These are phyloP conservation scores for Leishmania lainsoni DNA, from an alignment of 208 protist species.

Conservation along the genomic window DNA sequence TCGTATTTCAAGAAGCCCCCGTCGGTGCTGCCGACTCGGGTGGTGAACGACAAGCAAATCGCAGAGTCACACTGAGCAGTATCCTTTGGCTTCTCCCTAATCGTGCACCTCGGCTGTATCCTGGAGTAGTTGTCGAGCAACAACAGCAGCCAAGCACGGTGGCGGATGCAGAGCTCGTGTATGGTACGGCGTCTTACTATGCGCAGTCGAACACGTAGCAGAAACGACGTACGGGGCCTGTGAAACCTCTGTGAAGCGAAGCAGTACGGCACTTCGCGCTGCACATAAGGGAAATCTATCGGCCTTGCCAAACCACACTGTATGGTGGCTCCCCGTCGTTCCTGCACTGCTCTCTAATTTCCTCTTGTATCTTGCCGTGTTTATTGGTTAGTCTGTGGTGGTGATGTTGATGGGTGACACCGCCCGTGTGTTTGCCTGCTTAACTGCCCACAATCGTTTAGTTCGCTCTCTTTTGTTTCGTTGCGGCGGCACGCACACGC, in stretches of 20 bases:
- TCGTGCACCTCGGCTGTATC: neutral
- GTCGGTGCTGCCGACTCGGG: neutral
- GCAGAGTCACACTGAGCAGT: neutral
- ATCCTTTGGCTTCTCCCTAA: neutral
- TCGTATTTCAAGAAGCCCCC: neutral
- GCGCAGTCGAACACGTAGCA: neutral
- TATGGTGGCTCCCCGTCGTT: neutral
- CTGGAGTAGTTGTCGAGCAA: neutral
- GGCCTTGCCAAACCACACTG: neutral
- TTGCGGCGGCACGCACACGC: no score
- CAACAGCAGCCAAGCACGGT: neutral
- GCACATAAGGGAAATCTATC: neutral
- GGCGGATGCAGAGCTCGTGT: neutral
- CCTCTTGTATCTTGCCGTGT: neutral
- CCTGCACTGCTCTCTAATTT: no score
- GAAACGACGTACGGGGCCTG: neutral
- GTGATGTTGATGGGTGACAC: neutral
- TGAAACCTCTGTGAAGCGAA: neutral
- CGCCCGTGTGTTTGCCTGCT: neutral
- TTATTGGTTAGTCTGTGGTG: neutral
- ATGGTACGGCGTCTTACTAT: neutral
- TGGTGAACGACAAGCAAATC: neutral
- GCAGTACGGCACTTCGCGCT: neutral
- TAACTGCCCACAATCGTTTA: neutral
- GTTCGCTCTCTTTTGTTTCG: neutral